Percentiles rank a stretch among this genome's conserved stretches.
Conservation (phyloP, 805 yeast species). For the Lipomyces starkeyi region DNA sequence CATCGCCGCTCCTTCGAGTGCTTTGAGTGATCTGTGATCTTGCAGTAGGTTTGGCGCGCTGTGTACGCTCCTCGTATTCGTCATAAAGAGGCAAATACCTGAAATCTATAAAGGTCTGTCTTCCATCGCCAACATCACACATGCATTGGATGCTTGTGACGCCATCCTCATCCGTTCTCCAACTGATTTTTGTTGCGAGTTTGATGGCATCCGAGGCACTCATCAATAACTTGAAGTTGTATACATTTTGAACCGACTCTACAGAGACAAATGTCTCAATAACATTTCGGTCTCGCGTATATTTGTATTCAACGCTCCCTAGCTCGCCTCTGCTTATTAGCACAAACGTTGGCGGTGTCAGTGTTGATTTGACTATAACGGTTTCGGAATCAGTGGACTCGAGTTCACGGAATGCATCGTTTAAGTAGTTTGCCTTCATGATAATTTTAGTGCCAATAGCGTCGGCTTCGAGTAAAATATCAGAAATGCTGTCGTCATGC, state of each 20-base stretch:
- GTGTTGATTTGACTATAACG: conserved; percentile 14
- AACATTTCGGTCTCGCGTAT: conserved; percentile 21
- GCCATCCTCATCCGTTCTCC: conserved; percentile 37
- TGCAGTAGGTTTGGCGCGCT: not conserved
- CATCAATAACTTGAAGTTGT: conserved; percentile 22
- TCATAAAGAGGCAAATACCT: conserved; percentile 35
- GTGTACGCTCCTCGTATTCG: conserved; percentile 11
- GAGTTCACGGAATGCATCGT: conserved; percentile 34
- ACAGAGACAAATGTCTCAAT: conserved; percentile 19
- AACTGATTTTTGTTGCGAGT: conserved; percentile 34
- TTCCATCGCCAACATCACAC: conserved; percentile 40
- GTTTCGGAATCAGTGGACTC: conserved; percentile 30
- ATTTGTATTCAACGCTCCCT: conserved; percentile 27
- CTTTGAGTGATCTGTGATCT: conserved; percentile 6
- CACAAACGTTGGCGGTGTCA: conserved; percentile 14
- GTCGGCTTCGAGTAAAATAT: conserved; percentile 28
- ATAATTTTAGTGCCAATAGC: conserved; percentile 20
- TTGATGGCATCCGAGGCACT: conserved; percentile 35
- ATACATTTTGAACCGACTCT: conserved; percentile 11
- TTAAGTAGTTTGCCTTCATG: conserved; percentile 25
- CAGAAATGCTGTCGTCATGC: conserved; percentile 18
- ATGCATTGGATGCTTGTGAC: conserved; percentile 38
- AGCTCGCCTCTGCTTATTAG: conserved; percentile 25
- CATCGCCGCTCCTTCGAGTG: not conserved
- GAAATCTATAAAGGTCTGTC: conserved; percentile 38